A percentile compares a stretch with the other conserved stretches of the same genome.
Evolutionary conservation across 345 rosid species (phyloP).

Genomic region (Erodium maritimum): DNA sequence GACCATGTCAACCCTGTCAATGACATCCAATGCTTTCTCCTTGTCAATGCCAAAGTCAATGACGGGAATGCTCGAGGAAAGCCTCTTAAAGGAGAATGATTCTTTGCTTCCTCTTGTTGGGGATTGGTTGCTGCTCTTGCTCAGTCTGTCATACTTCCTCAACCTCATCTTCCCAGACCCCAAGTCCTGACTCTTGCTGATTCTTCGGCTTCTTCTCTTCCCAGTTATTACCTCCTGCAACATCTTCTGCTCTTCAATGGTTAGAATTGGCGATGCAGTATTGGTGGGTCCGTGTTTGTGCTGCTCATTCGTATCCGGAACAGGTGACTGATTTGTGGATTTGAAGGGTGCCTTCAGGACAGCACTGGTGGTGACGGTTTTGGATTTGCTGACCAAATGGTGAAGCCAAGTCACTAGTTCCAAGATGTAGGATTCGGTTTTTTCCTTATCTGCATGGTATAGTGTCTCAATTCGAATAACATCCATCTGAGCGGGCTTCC

Average conservation of each 20-base stretch:
- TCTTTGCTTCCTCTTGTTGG: constrained; percentile 32
- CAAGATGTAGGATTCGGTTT: constrained; percentile 66
- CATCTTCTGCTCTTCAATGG: constrained; percentile 27
- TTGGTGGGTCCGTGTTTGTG: constrained; percentile 11
- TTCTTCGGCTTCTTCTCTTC: constrained; percentile 18
- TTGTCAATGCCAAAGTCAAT: constrained; percentile 36
- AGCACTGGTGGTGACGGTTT: constrained; percentile 6
- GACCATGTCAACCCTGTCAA: constrained; percentile 33
- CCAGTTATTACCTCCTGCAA: constrained; percentile 20
- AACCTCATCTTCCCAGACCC: constrained; percentile 23
- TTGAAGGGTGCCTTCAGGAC: constrained; percentile 12
- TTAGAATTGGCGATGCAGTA: constrained; percentile 20
- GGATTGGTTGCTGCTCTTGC: constrained; percentile 35
- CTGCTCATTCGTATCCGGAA: constrained; percentile 14
- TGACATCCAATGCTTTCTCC: constrained; percentile 47
- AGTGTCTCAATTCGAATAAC: constrained; percentile 70
- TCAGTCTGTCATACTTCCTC: constrained; percentile 34
- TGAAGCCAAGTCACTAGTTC: constrained; percentile 79
- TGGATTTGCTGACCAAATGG: constrained; percentile 47
- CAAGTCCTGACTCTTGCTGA: constrained; percentile 38
- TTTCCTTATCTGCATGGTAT: constrained; percentile 74
- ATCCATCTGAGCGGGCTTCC: constrained; percentile 38
- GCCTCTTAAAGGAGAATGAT: constrained; percentile 21
- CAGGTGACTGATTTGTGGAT: constrained; percentile 1
- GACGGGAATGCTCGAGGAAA: constrained; percentile 31